phyloP scores from a whole-genome alignment of 495 filamentous ascomycete genomes.

The Staphylotrichum longicolle region DNA sequence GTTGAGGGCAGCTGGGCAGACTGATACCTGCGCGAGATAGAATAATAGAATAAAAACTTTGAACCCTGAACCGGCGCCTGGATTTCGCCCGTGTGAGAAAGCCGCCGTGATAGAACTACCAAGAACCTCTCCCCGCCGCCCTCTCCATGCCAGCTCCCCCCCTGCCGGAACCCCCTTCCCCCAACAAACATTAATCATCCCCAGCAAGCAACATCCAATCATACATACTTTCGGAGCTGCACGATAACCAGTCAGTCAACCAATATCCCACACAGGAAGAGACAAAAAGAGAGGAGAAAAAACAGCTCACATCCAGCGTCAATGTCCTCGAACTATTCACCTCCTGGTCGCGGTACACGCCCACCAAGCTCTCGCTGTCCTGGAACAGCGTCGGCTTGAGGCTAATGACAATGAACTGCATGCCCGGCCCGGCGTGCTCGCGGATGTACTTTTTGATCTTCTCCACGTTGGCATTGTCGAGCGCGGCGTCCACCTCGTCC shows the following conservation, averaged over 20 bases:
- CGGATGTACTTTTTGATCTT: slow-evolving; percentile 94
- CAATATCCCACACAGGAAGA: neutral
- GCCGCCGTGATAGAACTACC: no score
- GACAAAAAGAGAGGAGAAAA: neutral
- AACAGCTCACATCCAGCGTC: slow-evolving; percentile 83
- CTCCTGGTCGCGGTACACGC: slow-evolving; percentile 91
- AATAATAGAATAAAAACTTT: no score
- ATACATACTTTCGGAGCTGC: slow-evolving; percentile 40
- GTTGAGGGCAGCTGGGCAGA: no score
- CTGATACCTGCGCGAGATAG: no score
- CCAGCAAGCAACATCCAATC: neutral
- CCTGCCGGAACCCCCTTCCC: neutral
- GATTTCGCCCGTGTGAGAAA: no score
- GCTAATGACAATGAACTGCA: slow-evolving; percentile 98
- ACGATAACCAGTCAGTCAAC: neutral
- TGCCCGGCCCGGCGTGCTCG: slow-evolving; percentile 89
- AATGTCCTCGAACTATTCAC: slow-evolving; percentile 84
- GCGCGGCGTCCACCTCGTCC: slow-evolving; percentile 95
- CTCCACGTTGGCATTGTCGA: slow-evolving; percentile 94
- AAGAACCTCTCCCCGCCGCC: no score
- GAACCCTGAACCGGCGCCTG: no score
- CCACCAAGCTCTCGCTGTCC: slow-evolving; percentile 87
- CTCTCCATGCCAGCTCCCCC: neutral
- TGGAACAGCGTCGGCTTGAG: slow-evolving; percentile 94
- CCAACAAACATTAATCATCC: neutral